A percentile compares a stretch with the other conserved stretches of the same genome.
Evolutionary conservation across 2,329 filamentous ascomycete genomes (phyloP).

Genomic region (Aureobasidium sp.): DNA sequence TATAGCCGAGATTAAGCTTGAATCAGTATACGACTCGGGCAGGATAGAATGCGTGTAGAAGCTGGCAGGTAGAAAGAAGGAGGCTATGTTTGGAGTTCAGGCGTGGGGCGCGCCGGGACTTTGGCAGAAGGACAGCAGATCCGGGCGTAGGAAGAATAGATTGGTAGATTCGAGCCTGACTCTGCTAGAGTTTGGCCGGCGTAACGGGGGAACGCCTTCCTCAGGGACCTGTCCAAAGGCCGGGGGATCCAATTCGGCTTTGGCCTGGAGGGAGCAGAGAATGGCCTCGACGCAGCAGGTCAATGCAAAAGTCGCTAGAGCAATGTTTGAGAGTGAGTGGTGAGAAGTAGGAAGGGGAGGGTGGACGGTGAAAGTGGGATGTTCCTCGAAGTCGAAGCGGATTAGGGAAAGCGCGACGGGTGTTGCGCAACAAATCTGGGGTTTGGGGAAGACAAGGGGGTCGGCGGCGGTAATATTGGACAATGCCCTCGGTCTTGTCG

Average conservation of each 20-base stretch:
- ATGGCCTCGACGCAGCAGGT: neutral
- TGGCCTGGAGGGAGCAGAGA: neutral
- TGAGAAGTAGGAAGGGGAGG: neutral
- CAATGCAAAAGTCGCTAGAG: neutral
- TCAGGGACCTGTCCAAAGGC: constrained; percentile 2
- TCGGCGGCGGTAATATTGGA: constrained; percentile 8
- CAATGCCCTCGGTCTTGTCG: neutral
- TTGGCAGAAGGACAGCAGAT: constrained; percentile 1
- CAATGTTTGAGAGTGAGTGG: neutral
- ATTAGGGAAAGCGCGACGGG: constrained; percentile 8
- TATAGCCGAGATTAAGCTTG: neutral
- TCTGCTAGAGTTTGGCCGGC: constrained; percentile 9
- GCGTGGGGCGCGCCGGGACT: constrained; percentile 8
- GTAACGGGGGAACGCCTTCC: constrained; percentile 6
- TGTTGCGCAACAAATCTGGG: constrained; percentile 8
- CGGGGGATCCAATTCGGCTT: neutral
- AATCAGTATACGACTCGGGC: neutral
- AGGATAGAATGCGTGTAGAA: neutral
- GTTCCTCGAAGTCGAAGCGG: neutral
- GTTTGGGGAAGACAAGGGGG: constrained; percentile 10
- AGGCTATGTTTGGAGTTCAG: constrained; percentile 8
- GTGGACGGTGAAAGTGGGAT: neutral
- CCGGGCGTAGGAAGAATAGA: constrained; percentile 5
- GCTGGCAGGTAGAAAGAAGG: constrained; percentile 1
- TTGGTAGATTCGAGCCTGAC: constrained; percentile 11